These are phyloP conservation scores for Puya raimondii DNA, from an alignment of 176 grass and related monocot genomes.

Conservation along the genomic window DNA sequence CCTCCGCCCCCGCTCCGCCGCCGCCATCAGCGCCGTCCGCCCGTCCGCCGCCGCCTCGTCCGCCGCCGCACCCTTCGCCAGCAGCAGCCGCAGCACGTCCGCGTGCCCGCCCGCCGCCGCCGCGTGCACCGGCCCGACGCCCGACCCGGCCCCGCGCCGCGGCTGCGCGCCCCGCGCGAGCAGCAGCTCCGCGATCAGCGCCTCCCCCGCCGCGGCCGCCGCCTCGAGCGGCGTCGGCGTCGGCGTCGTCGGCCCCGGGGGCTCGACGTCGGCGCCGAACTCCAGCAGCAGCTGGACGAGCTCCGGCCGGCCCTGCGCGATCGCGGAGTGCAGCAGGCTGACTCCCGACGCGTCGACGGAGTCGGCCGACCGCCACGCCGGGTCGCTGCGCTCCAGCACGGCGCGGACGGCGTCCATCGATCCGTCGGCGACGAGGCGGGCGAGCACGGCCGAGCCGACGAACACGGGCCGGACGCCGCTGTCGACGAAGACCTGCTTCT, in stretches of 20 bases:
- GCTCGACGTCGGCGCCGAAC: conserved; percentile 58
- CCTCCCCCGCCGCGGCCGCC: conserved; percentile 36
- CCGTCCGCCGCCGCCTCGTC: conserved; percentile 48
- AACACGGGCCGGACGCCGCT: conserved; percentile 48
- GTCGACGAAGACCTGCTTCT: conserved; percentile 71
- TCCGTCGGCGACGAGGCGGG: conserved; percentile 27
- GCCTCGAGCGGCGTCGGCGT: conserved; percentile 45
- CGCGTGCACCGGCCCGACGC: conserved; percentile 30
- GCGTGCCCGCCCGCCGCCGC: conserved; percentile 39
- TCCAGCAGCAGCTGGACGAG: conserved; percentile 69
- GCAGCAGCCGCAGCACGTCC: conserved; percentile 47
- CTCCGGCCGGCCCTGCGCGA: conserved; percentile 45
- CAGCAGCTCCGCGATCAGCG: conserved; percentile 55
- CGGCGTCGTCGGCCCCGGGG: conserved; percentile 29
- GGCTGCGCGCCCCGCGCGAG: conserved; percentile 40
- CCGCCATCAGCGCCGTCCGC: conserved; percentile 40
- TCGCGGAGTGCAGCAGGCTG: conserved; percentile 52
- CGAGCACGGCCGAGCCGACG: conserved; percentile 43
- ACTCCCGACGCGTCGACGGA: conserved; percentile 29
- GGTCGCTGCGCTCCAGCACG: conserved; percentile 55
- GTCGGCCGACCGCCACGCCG: conserved; percentile 48
- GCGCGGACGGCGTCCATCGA: conserved; percentile 48
- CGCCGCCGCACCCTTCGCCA: conserved; percentile 27
- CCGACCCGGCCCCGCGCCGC: conserved; percentile 19
- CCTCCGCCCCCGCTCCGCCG: conserved; percentile 30